Base-by-base conservation (phyloP, 805 yeast species). In the Yarrowia porcina region DNA sequence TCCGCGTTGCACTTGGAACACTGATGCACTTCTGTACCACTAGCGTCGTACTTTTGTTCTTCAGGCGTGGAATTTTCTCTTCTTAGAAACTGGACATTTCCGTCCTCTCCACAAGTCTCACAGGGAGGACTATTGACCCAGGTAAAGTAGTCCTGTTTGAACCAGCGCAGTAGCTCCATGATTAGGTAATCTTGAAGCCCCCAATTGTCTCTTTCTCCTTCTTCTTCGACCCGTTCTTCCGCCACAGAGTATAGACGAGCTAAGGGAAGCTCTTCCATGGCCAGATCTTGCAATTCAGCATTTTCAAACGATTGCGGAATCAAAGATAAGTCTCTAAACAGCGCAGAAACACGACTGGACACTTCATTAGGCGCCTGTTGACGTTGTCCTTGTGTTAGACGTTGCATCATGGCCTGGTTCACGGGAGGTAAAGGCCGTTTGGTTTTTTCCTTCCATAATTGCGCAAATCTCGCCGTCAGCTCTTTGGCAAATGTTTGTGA, bases 101-200 rank as follows among this genome's bases (percentile, higher is more conserved):
- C 71, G 41, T n/a, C 17, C n/a, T 41, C 68, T n/a, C 77, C 79
- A 71, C 96, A 88, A 0, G 59, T 57, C 0, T 75, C 70, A 67
- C 97, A 89, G 11, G 76, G 71, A 0, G 94, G 90, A 36, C 80
- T 79, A 68, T 88, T 87, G 9, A 89, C 85, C 98, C 98, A 93
- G 27, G 74, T 77, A 75, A 93, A 93, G 75, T 89, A 91, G 41
- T 83, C 86, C 39, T 84, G 77, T 68, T 90, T 90, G 76, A 87
- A 93, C 86, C 90, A 88, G 50, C 64, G 73, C 13, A 88, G 73
- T 32, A 86, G 70, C 65, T 82, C 87, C 65, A 76, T 77, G 0
- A 87, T 87, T 2, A 88, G 66, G 28, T 80, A 75, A 69, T 88
- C 93, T 38, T 82, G 79, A 63, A 82, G 79, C 17, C 82, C 79